Percentiles rank a stretch among this genome's conserved stretches.
Conservation (phyloP, 179 eudicot genomes). For the Silene noctiflora region DNA sequence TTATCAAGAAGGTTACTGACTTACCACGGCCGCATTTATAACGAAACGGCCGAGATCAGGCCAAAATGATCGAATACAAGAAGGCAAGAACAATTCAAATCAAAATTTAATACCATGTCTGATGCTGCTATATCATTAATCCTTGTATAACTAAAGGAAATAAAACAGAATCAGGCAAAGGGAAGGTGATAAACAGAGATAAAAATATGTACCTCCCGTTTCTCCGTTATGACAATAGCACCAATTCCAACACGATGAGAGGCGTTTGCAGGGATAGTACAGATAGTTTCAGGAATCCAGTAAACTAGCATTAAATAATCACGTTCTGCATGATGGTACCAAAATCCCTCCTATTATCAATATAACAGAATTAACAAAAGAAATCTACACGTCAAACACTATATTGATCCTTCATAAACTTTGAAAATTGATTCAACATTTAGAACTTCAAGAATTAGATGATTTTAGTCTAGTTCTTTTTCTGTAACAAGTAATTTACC, state of each 20-base stretch:
- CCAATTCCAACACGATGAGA: slow-evolving; percentile 56
- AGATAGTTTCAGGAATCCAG: slow-evolving; percentile 46
- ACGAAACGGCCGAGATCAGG: too few relatives aligned
- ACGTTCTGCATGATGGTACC: slow-evolving; percentile 61
- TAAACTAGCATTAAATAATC: slow-evolving; percentile 51
- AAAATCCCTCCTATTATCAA: slow-evolving; percentile 51
- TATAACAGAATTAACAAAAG: slow-evolving; percentile 23
- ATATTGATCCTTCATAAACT: neutral
- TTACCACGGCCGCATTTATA: too few relatives aligned
- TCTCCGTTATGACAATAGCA: slow-evolving; percentile 49
- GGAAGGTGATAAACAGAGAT: neutral
- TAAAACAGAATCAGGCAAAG: slow-evolving; percentile 1
- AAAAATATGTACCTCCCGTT: slow-evolving; percentile 39
- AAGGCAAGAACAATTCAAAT: too few relatives aligned
- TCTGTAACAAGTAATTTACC: slow-evolving; percentile 31
- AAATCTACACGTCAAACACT: slow-evolving; percentile 3
- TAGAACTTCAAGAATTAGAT: neutral
- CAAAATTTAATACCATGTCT: too few relatives aligned
- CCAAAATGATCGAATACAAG: too few relatives aligned
- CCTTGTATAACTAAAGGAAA: neutral
- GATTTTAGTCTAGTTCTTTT: neutral
- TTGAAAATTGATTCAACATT: neutral
- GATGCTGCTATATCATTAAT: neutral
- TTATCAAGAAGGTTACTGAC: too few relatives aligned
- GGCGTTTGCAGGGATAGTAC: slow-evolving; percentile 54